These are phyloP conservation scores for Moesziomyces parantarcticus DNA, from an alignment of 1,284 basidiomycete genomes.

Conservation along the genomic window DNA sequence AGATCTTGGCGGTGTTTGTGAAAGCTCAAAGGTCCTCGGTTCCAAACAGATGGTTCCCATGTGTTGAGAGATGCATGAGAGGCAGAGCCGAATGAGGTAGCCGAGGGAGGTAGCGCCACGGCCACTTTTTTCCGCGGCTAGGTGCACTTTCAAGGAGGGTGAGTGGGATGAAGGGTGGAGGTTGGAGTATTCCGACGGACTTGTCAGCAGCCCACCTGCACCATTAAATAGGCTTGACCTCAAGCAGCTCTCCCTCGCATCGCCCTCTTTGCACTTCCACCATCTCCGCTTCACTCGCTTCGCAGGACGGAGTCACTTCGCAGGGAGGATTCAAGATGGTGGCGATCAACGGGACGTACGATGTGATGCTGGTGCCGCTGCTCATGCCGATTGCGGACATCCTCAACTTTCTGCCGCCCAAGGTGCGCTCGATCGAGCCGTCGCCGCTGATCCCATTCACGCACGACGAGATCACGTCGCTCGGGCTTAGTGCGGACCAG, in stretches of 20 bases:
- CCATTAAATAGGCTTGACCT: not conserved
- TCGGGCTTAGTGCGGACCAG: slow-evolving; percentile 16
- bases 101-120: too few relatives aligned
- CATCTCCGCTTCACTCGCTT: not conserved
- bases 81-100: too few relatives aligned
- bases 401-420: slow-evolving; percentile 44
- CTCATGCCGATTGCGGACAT: slow-evolving; percentile 40
- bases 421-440: slow-evolving; percentile 32
- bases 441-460: slow-evolving; percentile 44
- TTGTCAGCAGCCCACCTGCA: not conserved
- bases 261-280: not conserved
- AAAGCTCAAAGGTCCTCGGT: too few relatives aligned
- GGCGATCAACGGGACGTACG: slow-evolving; percentile 48
- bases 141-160: too few relatives aligned
- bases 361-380: slow-evolving; percentile 44
- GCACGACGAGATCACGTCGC: slow-evolving; percentile 19
- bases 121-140: too few relatives aligned
- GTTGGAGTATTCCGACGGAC: slow-evolving; percentile 4
- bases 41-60: too few relatives aligned
- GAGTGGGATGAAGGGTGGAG: not conserved
- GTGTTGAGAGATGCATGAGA: too few relatives aligned
- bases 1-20: too few relatives aligned
- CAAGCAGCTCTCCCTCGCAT: not conserved
- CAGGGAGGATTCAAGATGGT: slow-evolving; percentile 24
- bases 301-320: not conserved